phyloP scores from a whole-genome alignment of 345 rosid genomes.

The Pistacia vera region DNA sequence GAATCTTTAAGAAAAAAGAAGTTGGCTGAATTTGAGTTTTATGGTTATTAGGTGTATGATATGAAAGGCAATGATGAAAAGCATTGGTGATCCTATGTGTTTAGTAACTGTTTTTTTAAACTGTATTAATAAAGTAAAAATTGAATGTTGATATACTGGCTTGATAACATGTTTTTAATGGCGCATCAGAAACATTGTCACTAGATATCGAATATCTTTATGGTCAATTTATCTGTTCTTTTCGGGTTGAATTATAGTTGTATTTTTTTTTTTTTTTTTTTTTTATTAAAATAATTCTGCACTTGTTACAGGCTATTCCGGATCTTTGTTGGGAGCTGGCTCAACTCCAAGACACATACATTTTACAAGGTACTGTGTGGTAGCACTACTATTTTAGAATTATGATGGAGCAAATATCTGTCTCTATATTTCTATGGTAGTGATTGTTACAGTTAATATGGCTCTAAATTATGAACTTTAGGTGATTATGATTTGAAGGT shows the following conservation, averaged over 20 bases:
- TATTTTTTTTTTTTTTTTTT: background rate
- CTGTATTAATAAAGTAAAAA: background rate
- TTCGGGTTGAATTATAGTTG: background rate
- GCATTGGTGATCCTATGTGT: too few relatives aligned
- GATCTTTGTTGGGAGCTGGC: constrained; percentile 97
- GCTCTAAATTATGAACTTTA: constrained; percentile 27
- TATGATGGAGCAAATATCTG: constrained; percentile 3
- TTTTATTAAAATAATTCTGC: constrained; percentile 13
- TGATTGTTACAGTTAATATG: constrained; percentile 13
- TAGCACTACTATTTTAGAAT: constrained; percentile 15
- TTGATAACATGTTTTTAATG: background rate
- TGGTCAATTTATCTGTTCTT: constrained; percentile 10
- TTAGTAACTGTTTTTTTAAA: background rate
- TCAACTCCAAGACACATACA: constrained; percentile 91
- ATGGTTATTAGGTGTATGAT: too few relatives aligned
- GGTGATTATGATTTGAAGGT: constrained; percentile 99
- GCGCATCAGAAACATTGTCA: background rate
- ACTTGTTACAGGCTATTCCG: constrained; percentile 70
- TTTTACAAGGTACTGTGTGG: constrained; percentile 73
- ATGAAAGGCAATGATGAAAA: too few relatives aligned
- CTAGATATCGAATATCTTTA: background rate
- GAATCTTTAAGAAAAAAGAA: background rate
- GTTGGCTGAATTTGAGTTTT: too few relatives aligned
- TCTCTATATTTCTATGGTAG: constrained; percentile 2
- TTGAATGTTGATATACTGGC: background rate